Evolutionary conservation across 257 asterid species (phyloP), one percentile per base, ranked within the genome.

Genomic region (Solanum dulcamara): DNA sequence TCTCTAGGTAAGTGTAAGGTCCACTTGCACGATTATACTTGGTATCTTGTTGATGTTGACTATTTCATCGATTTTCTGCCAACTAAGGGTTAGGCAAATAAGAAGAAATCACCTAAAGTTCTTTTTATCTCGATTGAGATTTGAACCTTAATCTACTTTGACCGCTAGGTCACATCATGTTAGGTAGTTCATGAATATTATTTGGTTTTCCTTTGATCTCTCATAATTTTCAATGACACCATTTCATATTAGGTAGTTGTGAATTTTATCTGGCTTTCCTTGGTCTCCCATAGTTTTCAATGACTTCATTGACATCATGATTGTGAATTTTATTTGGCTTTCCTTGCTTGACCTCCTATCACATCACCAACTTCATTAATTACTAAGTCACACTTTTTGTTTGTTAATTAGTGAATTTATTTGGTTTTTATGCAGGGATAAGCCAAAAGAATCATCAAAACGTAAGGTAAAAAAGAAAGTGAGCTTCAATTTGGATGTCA

Each of bases 401-500:
- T 1, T 2, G 44, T 32, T 11, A 44, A 3, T 40, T 14, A 67
- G 37, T 38, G 42, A 70, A 5, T 46, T 83, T 26, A 42, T 44
- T 75, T 44, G 60, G 7, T 44, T 75, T 46, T 44, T 81, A 66
- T 55, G 88, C 44, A 92, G 96, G 80, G 93, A 89, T 85, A 90
- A 88, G 86, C 87, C 85, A 5, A 91, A 88, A 83, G 94, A 90
- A 79, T 85, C 92, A 1, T 48, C 89, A 28, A 64, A 77, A 66
- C 59, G 40, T 66, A 94, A 92, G 66, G 84, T 90, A 6, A 94
- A 90, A 83, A 93, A 93, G 92, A 93, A 92, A 89, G 98, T 94
- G 84, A 91, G 92, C 81, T 94, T 94, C 88, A 92, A 93, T 90
- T 87, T 93, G 86, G 90, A 94, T 82, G 93, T 93, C 24, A 88